Evolutionary conservation across 768 basidiomycete genomes (phyloP).

Genomic region (Rhodotorula toruloides): DNA sequence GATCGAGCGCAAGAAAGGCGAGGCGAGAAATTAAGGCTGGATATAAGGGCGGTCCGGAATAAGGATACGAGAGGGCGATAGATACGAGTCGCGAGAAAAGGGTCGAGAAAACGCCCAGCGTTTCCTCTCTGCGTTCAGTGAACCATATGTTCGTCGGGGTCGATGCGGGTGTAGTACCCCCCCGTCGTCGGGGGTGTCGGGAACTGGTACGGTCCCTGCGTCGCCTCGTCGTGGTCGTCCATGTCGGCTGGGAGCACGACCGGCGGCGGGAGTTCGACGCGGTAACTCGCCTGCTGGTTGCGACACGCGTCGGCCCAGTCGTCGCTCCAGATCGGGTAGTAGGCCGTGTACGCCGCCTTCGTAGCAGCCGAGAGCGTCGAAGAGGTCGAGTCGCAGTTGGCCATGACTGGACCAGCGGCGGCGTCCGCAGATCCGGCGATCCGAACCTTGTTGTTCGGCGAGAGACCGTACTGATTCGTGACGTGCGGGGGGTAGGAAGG

Average conservation of each 20-base stretch:
- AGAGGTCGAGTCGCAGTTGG: not conserved
- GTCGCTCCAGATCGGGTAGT: constrained; percentile 34
- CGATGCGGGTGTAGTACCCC: constrained; percentile 9
- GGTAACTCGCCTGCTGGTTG: constrained; percentile 11
- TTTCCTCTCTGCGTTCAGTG: no score
- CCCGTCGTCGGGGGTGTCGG: not conserved
- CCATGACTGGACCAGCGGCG: no score
- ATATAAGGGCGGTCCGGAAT: no score
- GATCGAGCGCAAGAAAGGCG: no score
- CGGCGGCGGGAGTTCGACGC: constrained; percentile 18
- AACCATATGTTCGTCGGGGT: no score
- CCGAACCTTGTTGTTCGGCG: constrained; percentile 20
- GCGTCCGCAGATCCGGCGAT: no score
- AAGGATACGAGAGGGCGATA: no score
- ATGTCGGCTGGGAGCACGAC: constrained; percentile 22
- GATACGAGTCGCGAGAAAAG: no score
- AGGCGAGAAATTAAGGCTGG: no score
- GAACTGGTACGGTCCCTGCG: not conserved
- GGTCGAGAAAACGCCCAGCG: no score
- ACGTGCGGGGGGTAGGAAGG: not conserved
- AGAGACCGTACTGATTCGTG: not conserved
- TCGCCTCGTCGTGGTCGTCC: constrained; percentile 2
- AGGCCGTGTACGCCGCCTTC: constrained; percentile 34
- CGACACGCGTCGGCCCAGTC: constrained; percentile 36
- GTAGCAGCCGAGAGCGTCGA: constrained; percentile 13